Evolutionary conservation across 768 basidiomycete genomes (phyloP), one percentile per base, ranked within the genome.

Genomic region (Collybia sordida): DNA sequence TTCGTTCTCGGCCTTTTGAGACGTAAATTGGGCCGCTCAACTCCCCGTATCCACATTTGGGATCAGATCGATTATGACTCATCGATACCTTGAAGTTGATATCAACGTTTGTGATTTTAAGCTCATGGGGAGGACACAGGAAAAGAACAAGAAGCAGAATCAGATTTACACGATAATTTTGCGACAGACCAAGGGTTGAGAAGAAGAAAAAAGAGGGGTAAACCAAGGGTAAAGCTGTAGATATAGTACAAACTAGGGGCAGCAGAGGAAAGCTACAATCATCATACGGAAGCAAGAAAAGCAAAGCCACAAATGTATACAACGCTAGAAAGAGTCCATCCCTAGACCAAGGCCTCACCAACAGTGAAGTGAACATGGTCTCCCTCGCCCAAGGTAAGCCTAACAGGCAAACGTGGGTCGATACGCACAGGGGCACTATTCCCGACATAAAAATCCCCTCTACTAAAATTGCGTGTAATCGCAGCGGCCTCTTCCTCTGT

Each of bases 401-500:
- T 74, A 53, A 91, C 89, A 12, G 89, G 87, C 37, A 91, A 68
- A 46, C 88, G 81, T 18, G 88, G 87, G 62, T 91, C 89, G 67
- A 91, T 90, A 58, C 87, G 82, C 39, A 91, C 86, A 7, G 89
- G 89, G 1, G 88, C 89, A 56, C 85, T 89, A 31, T 75, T 82
- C 47, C 88, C 89, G 45, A 91, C 85, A 59, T 83, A 91, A 64
- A 91, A 91, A 63, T 91, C 88, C 3, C 89, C 89, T 45, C 89
- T 81, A 53, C 73, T 85, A 58, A 88, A 91, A 59, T 88, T 89
- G 64, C 88, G 80, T 1, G 88, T 88, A 70, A 91, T 90, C 25
- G 88, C 88, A 9, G 87, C 86, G 2, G 89, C 80, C 64, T 91
- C 89, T 54, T 91, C 88, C 57, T 91, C 89, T 2, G 89, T 91